A percentile compares a stretch with the other conserved stretches of the same genome.
These are phyloP conservation scores for Aristolochia fimbriata DNA, from an alignment of 164 flowering plant genomes.

Conservation along the genomic window DNA sequence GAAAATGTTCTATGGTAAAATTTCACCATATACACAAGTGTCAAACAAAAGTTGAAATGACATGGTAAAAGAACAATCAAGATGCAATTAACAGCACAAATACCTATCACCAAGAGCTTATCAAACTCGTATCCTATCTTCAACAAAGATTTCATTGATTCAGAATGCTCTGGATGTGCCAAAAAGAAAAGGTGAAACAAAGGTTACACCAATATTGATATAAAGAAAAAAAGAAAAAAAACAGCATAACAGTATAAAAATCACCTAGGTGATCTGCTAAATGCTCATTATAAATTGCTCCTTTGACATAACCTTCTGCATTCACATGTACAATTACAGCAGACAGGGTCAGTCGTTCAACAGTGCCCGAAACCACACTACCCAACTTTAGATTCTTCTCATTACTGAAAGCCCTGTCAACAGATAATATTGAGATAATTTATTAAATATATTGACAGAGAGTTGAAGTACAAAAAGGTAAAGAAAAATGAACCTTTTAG, in stretches of 20 bases:
- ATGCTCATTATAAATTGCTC: slow-evolving; percentile 66
- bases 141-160: slow-evolving; percentile 47
- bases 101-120: slow-evolving; percentile 77
- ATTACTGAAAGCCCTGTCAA: slow-evolving; percentile 40
- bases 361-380: slow-evolving; percentile 67
- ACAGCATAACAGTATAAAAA: neutral
- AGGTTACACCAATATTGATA: neutral
- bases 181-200: slow-evolving; percentile 1
- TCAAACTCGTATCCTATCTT: slow-evolving; percentile 83
- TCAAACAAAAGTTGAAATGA: too few species aligned
- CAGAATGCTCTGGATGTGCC: slow-evolving; percentile 46
- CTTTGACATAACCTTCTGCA: slow-evolving; percentile 39
- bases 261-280: slow-evolving; percentile 82
- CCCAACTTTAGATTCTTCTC: slow-evolving; percentile 48
- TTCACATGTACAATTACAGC: slow-evolving; percentile 44
- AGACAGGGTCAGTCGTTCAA: slow-evolving; percentile 44
- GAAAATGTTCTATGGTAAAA: too few species aligned
- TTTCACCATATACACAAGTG: too few species aligned
- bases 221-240: neutral
- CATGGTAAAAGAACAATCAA: too few species aligned
- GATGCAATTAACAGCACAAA: neutral
- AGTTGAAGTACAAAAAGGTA: neutral
- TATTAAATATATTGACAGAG: too few species aligned
- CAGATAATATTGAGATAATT: neutral
- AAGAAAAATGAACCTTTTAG: slow-evolving; percentile 47